Conservation (phyloP, 2,329 filamentous ascomycete species). For the Aspergillus hortae region DNA sequence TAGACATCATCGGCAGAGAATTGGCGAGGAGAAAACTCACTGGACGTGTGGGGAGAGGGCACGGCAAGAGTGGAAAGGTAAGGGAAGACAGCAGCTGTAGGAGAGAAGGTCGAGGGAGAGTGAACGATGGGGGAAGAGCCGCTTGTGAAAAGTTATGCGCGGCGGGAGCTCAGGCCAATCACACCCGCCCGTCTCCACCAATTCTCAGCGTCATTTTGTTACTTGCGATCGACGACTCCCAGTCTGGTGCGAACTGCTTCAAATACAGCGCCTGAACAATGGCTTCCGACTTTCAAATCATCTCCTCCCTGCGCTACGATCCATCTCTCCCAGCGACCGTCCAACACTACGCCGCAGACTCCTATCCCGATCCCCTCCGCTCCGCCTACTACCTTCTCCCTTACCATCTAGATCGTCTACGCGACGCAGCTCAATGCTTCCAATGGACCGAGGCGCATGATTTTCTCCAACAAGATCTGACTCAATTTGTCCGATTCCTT, state of each 20-base stretch:
- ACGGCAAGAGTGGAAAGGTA: slow-evolving; percentile 1
- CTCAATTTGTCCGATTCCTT: slow-evolving; percentile 23
- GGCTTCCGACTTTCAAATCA: slow-evolving; percentile 54
- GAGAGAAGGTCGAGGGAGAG: slow-evolving; percentile 15
- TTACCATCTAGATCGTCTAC: slow-evolving; percentile 73
- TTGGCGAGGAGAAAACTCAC: slow-evolving; percentile 8
- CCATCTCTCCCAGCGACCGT: slow-evolving; percentile 46
- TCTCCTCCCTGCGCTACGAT: slow-evolving; percentile 72
- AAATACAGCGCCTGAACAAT: slow-evolving; percentile 16
- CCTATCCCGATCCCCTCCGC: slow-evolving; percentile 35
- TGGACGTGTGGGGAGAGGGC: slow-evolving; percentile 16
- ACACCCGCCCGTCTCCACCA: slow-evolving; percentile 15
- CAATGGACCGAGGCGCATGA: slow-evolving; percentile 38
- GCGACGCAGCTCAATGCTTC: slow-evolving; percentile 55
- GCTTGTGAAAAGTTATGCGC: slow-evolving; percentile 32
- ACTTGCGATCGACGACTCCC: no score
- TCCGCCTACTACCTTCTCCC: slow-evolving; percentile 76
- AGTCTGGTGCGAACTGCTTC: no score
- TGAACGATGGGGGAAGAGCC: slow-evolving; percentile 1
- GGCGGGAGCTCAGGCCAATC: slow-evolving; percentile 31
- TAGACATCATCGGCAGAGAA: not conserved
- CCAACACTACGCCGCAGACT: slow-evolving; percentile 24
- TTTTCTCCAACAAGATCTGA: slow-evolving; percentile 29
- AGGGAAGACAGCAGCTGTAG: slow-evolving; percentile 10
- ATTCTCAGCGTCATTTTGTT: not conserved